Conservation (phyloP, 2,329 filamentous ascomycete species). For the Cladosporium sp. region DNA sequence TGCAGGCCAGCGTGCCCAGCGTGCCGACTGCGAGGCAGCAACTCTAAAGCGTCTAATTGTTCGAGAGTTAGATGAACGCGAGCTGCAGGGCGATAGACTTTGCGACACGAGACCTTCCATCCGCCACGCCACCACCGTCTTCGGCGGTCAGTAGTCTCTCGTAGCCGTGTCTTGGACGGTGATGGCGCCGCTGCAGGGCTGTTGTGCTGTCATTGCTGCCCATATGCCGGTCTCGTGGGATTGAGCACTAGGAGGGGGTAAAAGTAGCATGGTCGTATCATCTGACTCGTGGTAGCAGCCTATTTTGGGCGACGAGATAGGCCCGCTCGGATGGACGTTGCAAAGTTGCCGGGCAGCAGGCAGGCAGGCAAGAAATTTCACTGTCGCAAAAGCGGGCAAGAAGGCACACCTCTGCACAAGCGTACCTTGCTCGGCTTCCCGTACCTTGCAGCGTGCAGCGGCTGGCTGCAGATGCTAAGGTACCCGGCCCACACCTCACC, state of each 20-base stretch:
- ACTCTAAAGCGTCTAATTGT: neutral
- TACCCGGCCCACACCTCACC: neutral
- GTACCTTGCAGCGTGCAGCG: slow-evolving; percentile 11
- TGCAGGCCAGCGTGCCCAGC: neutral
- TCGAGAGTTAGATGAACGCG: slow-evolving; percentile 4
- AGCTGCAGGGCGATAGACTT: slow-evolving; percentile 1
- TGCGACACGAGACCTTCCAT: neutral
- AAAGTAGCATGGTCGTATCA: neutral
- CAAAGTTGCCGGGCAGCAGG: neutral
- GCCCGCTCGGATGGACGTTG: neutral
- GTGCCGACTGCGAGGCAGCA: neutral
- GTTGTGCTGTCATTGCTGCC: neutral
- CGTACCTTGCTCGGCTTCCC: neutral
- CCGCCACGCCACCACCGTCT: neutral
- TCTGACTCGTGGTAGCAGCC: neutral
- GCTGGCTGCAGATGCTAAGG: slow-evolving; percentile 1
- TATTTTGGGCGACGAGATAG: slow-evolving; percentile 10
- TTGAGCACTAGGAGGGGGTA: neutral
- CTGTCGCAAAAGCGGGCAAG: neutral
- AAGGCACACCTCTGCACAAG: slow-evolving; percentile 3
- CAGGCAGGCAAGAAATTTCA: neutral
- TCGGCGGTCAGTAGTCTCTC: neutral
- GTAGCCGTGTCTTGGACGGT: neutral
- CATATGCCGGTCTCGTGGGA: neutral
- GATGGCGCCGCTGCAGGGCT: neutral